phyloP scores from a whole-genome alignment of 768 basidiomycete species.

The Hebeloma cylindrosporum region DNA sequence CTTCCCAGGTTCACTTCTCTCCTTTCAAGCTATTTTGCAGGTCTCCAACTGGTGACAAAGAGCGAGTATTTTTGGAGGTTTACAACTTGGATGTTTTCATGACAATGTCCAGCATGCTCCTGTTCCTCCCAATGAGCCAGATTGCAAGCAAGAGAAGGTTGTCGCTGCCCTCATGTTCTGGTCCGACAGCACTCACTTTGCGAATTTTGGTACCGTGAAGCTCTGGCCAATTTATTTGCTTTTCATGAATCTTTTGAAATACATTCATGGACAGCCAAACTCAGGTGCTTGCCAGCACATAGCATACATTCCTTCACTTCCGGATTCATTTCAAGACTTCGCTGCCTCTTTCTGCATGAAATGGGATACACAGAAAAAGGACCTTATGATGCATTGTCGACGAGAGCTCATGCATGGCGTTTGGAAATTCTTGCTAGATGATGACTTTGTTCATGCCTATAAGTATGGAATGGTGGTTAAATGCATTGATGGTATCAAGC shows the following conservation, averaged over 20 bases:
- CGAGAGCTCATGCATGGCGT: conserved; percentile 31
- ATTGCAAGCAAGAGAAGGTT: conserved; percentile 27
- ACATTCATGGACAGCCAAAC: conserved; percentile 28
- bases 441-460: conserved; percentile 34
- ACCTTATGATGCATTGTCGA: conserved; percentile 31
- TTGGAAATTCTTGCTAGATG: conserved; percentile 29
- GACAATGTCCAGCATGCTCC: conserved; percentile 26
- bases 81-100: conserved; percentile 35
- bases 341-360: conserved; percentile 24
- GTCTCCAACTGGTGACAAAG: conserved; percentile 3
- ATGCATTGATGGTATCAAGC: conserved; percentile 30
- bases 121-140: conserved; percentile 22
- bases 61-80: conserved; percentile 27
- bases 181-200: conserved; percentile 23
- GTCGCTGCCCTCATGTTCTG: conserved; percentile 28
- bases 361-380: conserved; percentile 11
- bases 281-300: conserved; percentile 35
- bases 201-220: conserved; percentile 32
- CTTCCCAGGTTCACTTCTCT: conserved; percentile 25
- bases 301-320: conserved; percentile 40
- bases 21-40: conserved; percentile 28
- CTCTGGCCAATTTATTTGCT: conserved; percentile 35
- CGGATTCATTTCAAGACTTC: conserved; percentile 13
- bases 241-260: conserved; percentile 43
- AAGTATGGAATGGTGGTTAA: conserved; percentile 30